Evolutionary conservation across 306 rosid genomes (phyloP), one percentile per base, ranked within the genome.

Genomic region (Lagenaria siceraria): DNA sequence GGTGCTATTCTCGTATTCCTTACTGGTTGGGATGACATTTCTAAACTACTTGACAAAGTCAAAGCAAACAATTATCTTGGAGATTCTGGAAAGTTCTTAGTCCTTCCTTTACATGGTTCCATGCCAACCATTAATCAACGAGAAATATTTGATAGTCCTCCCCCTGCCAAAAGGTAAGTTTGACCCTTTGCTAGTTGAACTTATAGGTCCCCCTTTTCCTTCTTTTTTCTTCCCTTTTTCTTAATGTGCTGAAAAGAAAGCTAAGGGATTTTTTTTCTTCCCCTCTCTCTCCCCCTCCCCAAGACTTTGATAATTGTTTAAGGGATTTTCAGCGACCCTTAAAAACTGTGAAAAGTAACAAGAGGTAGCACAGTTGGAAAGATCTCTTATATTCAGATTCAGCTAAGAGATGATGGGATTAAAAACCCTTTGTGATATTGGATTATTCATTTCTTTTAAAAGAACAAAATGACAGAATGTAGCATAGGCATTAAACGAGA

Each of bases 1-100:
- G 98, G 97, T 80, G 98, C 97, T 73, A 83, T 94, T 84, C 97
- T 95, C 53, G 93, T 94, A 46, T 94, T 94, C 87, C 93, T 94
- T 59, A 94, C 96, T 2, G 98, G 98, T 48, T 94, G 98, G 98
- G 98, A 94, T 79, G 98, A 94, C 68, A 94, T 94, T 52, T 90
- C 97, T 77, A 92, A 94, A 87, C 83, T 94, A 62, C 85, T 87
- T 75, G 98, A 90, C 76, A 87, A 92, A 87, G 83, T 90, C 85
- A 88, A 89, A 81, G 89, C 68, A 76, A 92, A 89, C 78, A 84
- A 83, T 84, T 88, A 87, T 75, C 90, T 94, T 85, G 93, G 93
- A 79, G 88, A 94, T 83, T 79, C 90, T 74, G 81, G 84, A 87
- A 91, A 92, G 87, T 92, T 83, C 80, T 63, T 87, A 60, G 79